Evolutionary conservation across 2,329 filamentous ascomycete genomes (phyloP).

Genomic region (Ilyonectria mors-panacis): DNA sequence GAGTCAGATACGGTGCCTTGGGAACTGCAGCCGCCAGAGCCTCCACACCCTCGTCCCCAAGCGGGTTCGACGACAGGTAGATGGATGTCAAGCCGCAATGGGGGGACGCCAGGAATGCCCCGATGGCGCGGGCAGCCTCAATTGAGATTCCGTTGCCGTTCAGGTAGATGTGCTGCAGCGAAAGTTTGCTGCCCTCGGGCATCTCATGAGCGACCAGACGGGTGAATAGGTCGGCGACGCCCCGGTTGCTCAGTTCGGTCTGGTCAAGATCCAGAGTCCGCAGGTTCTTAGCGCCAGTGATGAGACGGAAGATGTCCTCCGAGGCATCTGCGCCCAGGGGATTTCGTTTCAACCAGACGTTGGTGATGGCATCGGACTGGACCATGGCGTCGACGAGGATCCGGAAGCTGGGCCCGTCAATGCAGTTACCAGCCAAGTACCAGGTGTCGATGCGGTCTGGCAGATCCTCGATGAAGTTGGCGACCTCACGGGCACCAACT

Average conservation of each 20-base stretch:
- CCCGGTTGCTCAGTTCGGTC: conserved; percentile 64
- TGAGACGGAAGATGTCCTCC: conserved; percentile 59
- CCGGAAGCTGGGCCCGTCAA: conserved; percentile 59
- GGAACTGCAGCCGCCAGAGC: conserved; percentile 51
- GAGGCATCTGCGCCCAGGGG: conserved; percentile 60
- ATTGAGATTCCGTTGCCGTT: conserved; percentile 55
- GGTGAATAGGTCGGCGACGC: conserved; percentile 60
- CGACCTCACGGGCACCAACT: conserved; percentile 61
- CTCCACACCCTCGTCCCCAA: conserved; percentile 52
- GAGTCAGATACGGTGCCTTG: conserved; percentile 52
- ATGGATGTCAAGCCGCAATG: conserved; percentile 54
- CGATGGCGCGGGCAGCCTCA: conserved; percentile 50
- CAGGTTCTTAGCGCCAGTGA: conserved; percentile 59
- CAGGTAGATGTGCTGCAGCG: conserved; percentile 56
- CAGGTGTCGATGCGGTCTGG: conserved; percentile 67
- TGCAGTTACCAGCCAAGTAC: conserved; percentile 70
- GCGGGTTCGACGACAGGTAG: conserved; percentile 57
- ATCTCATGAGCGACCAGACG: conserved; percentile 52
- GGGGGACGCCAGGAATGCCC: conserved; percentile 51
- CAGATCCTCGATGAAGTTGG: conserved; percentile 60
- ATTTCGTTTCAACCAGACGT: conserved; percentile 70
- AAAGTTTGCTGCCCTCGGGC: conserved; percentile 46
- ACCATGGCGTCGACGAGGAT: conserved; percentile 62
- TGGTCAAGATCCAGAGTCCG: conserved; percentile 68
- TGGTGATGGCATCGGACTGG: conserved; percentile 60